phyloP scores from a whole-genome alignment of 176 grass and related monocot species.

The Carex cristatella region DNA sequence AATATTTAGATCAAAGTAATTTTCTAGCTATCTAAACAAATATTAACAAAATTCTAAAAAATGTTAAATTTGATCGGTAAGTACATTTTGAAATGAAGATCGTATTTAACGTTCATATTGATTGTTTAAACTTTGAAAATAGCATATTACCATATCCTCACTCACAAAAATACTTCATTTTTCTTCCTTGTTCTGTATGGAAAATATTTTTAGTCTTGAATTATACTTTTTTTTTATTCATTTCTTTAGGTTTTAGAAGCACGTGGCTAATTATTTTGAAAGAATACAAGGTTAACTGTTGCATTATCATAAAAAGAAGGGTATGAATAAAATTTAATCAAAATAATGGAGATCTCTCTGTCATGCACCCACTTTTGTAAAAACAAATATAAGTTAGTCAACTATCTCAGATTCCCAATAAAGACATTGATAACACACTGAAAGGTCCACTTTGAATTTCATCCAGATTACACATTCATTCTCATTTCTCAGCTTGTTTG shows the following conservation, averaged over 20 bases:
- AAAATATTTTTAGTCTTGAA: neutral
- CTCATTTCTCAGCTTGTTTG: neutral
- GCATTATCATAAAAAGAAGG: slow-evolving; percentile 6
- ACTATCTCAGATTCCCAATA: neutral
- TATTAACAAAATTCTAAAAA: no score
- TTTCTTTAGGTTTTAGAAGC: no score
- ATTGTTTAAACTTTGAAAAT: no score
- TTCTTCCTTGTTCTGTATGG: neutral
- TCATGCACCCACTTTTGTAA: neutral
- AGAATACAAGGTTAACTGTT: neutral
- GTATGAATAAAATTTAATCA: neutral
- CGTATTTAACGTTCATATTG: no score
- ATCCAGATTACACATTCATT: neutral
- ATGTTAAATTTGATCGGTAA: no score
- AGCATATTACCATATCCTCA: no score
- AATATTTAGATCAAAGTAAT: no score
- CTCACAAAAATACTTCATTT: no score
- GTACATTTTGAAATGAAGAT: no score
- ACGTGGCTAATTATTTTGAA: neutral
- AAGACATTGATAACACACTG: neutral
- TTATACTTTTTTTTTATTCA: no score
- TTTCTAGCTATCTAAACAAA: no score
- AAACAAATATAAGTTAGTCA: neutral
- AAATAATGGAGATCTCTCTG: slow-evolving; percentile 18
- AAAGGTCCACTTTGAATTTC: neutral